phyloP scores from a whole-genome alignment of 2,329 filamentous ascomycete species.

The Cryphonectria naterciae region DNA sequence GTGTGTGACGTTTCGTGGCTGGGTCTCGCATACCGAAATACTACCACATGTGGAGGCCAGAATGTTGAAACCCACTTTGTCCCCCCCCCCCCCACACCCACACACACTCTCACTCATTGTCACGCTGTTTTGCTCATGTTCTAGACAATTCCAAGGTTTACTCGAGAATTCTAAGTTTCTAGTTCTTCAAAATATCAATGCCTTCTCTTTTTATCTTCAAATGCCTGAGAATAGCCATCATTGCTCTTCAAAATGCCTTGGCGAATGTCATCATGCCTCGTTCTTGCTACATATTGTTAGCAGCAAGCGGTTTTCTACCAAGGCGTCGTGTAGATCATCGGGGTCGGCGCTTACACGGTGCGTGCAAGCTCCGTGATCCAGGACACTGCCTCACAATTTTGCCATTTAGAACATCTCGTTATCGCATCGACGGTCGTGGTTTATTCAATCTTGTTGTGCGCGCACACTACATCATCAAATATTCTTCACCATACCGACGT shows the following conservation, averaged over 20 bases:
- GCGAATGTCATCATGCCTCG: background rate
- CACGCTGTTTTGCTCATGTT: background rate
- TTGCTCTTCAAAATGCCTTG: background rate
- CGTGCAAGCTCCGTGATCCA: background rate
- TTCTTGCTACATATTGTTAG: background rate
- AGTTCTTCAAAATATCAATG: background rate
- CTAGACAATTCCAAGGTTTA: background rate
- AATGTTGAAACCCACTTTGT: background rate
- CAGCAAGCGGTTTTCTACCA: background rate
- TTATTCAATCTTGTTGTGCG: background rate
- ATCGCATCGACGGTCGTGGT: background rate
- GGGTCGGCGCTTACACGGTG: slow-evolving; percentile 13
- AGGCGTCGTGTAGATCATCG: slow-evolving; percentile 14
- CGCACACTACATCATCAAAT: background rate
- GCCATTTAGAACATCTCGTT: background rate
- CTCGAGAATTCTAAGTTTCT: background rate
- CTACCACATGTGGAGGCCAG: background rate
- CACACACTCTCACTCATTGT: no score
- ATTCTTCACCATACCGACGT: background rate
- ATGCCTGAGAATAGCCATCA: background rate
- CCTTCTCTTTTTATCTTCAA: background rate
- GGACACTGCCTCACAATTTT: slow-evolving; percentile 9
- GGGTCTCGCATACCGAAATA: slow-evolving; percentile 4
- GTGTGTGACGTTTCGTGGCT: background rate
- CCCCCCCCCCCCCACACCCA: background rate